Conservation (phyloP, 129 eudicot species). For the Solidago caesia region DNA sequence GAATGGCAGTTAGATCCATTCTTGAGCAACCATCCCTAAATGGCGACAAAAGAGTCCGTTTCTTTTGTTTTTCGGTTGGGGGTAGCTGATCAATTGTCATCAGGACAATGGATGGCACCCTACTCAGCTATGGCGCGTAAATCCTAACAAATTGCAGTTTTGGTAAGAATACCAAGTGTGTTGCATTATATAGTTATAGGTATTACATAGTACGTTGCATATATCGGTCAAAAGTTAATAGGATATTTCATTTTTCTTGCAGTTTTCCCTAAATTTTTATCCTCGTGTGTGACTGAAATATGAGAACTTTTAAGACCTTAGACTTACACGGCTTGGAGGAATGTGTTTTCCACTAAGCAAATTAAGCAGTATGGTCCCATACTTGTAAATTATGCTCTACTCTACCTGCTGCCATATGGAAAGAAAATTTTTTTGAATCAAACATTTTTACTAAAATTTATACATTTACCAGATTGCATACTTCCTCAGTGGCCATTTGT, state of each 20-base stretch:
- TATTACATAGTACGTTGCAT: background rate
- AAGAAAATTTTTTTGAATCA: background rate
- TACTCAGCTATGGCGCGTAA: too few species aligned
- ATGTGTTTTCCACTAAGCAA: constrained; percentile 14
- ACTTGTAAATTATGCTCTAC: constrained; percentile 11
- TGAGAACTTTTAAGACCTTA: background rate
- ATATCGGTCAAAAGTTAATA: background rate
- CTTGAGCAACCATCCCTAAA: background rate
- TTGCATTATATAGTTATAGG: too few species aligned
- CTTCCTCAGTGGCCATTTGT: background rate
- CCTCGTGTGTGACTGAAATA: background rate
- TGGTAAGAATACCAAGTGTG: too few species aligned
- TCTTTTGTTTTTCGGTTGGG: background rate
- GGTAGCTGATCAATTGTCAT: background rate
- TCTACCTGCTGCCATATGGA: background rate
- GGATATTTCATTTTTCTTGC: background rate
- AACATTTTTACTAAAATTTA: too few species aligned
- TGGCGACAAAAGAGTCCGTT: background rate
- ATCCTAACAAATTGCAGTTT: too few species aligned
- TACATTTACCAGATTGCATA: too few species aligned
- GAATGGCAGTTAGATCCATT: constrained; percentile 17
- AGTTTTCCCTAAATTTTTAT: background rate
- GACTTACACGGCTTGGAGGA: constrained; percentile 2
- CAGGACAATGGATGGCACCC: constrained; percentile 2
- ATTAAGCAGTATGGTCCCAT: constrained; percentile 12